Evolutionary conservation across 371 early-diverging fungal genomes (phyloP), one percentile per base, ranked within the genome.

Genomic region (Mortierella sp.): DNA sequence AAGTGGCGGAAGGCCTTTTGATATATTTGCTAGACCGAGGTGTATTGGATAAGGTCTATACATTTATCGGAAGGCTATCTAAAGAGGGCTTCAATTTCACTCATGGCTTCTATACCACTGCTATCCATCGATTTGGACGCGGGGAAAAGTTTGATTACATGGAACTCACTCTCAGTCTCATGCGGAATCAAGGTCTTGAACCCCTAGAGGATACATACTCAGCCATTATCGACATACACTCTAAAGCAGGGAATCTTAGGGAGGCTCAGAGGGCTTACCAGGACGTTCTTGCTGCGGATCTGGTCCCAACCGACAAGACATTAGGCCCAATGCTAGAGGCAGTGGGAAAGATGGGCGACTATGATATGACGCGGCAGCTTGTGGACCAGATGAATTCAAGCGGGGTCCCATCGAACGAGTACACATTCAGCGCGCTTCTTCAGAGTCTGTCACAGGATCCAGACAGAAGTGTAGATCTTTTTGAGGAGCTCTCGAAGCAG

Each of bases 271-370:
- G 69, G 37, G 70, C 64, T 1, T 81, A 81, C 18, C 83, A 76
- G 37, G 73, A 76, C 6, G 54, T 73, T 28, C 70, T 81, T 28
- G 73, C 70, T 2, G 77, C 73, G 3, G 73, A 67, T 3, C 37
- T 81, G 26, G 54, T 63, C 5, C 83, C 77, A 22, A 70, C 64
- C 0, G 68, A 63, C 32, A 64, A 35, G n/a, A 66, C 68, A 0
- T 67, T 81, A 22, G 83, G 83, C 11, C 83, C 83, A 11, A 76
- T 81, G 77, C 32, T 81, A 30, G 83, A 81, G 62, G 83, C 83
- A 1, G 83, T 81, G 9, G 83, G 83, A 20, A 72, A 70, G 45
- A 70, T 81, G 83, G 83, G 83, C 45, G 83, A 81, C 35, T 76
- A 72, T 51, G 70, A 76, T 18, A 81, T 81, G 83, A 81, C 83